Percentiles rank a stretch among this genome's conserved stretches.
Evolutionary conservation across 352 stramenopile species (phyloP).

Genomic region (Globisporangium apiculatum): DNA sequence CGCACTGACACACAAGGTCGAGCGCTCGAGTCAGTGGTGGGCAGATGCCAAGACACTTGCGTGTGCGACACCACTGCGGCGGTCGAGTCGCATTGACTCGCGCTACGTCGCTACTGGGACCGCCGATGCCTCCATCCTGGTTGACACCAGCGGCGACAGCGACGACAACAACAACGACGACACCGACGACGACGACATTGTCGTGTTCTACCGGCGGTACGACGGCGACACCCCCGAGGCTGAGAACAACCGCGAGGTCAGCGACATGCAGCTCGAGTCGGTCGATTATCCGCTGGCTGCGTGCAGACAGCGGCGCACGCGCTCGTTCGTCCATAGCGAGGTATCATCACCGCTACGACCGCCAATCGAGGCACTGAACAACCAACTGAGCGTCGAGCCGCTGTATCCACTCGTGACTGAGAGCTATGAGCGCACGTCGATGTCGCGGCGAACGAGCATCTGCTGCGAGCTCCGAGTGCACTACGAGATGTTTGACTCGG

Average conservation of each 20-base stretch:
- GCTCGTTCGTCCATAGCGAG: too few species aligned
- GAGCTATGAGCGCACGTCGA: not conserved
- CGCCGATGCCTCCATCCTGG: too few species aligned
- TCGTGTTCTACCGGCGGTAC: constrained; percentile 5
- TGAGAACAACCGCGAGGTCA: constrained; percentile 10
- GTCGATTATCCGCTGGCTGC: too few species aligned
- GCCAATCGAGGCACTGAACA: constrained; percentile 13
- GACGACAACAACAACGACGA: not conserved
- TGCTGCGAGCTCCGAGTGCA: constrained; percentile 25
- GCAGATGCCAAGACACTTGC: not conserved
- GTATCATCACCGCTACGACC: not conserved
- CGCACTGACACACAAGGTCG: not conserved
- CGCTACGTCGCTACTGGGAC: not conserved
- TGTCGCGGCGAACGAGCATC: constrained; percentile 12
- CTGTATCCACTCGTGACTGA: not conserved
- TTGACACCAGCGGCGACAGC: not conserved
- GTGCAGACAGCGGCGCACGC: not conserved
- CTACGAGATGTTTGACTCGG: constrained; percentile 27
- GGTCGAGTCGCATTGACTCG: constrained; percentile 4
- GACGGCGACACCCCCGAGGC: not conserved
- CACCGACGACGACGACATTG: not conserved
- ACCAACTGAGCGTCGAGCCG: constrained; percentile 1
- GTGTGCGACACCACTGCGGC: not conserved
- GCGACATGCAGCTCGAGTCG: not conserved
- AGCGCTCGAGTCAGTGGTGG: not conserved